Evolutionary conservation across 495 filamentous ascomycete genomes (phyloP).

Genomic region (Penicillium salamii): DNA sequence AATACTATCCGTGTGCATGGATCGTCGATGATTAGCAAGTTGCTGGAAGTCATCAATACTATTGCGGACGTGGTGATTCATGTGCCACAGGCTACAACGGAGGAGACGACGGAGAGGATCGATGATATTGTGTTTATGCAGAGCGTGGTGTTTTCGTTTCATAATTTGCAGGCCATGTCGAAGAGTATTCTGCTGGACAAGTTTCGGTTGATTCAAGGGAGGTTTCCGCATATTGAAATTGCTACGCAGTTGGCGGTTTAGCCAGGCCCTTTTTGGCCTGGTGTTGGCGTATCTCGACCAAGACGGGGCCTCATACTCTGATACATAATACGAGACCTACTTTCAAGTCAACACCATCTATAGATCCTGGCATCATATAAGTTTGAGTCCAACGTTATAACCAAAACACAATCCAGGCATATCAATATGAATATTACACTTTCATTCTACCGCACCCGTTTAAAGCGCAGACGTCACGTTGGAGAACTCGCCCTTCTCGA

Average conservation of each 20-base stretch:
- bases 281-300: too few relatives aligned
- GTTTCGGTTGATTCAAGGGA: slow-evolving; percentile 24
- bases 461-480: slow-evolving; percentile 84
- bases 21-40: slow-evolving; percentile 53
- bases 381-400: slow-evolving; percentile 8
- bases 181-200: slow-evolving; percentile 24
- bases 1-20: slow-evolving; percentile 54
- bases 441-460: slow-evolving; percentile 12
- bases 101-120: slow-evolving; percentile 26
- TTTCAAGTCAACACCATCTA: not conserved
- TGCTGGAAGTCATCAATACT: slow-evolving; percentile 56
- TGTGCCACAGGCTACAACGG: slow-evolving; percentile 17
- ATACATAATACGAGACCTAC: not conserved
- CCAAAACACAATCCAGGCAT: slow-evolving; percentile 13
- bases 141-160: slow-evolving; percentile 26
- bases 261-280: too few relatives aligned
- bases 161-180: slow-evolving; percentile 21
- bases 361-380: not conserved
- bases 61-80: slow-evolving; percentile 52
- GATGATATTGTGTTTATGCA: slow-evolving; percentile 32
- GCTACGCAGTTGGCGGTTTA: slow-evolving; percentile 8
- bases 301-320: too few relatives aligned
- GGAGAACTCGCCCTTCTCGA: slow-evolving; percentile 96
- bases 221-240: slow-evolving; percentile 16
- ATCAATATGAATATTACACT: slow-evolving; percentile 21